Evolutionary conservation across 345 rosid genomes (phyloP).

Genomic region (Sisymbrium irio): DNA sequence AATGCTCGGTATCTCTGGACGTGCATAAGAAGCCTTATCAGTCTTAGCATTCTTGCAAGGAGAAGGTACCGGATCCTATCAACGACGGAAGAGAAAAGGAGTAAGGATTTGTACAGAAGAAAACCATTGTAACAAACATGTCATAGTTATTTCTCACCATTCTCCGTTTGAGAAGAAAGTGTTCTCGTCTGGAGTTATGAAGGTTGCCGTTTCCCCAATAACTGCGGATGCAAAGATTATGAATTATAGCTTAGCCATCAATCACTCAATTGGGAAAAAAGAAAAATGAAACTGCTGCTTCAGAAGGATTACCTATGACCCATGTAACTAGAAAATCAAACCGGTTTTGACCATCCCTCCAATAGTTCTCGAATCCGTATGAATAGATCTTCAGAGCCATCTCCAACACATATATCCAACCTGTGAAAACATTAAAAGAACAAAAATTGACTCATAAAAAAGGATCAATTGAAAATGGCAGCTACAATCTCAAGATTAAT

Average conservation of each 20-base stretch:
- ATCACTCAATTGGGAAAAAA: not conserved
- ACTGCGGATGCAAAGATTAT: slow-evolving; percentile 49
- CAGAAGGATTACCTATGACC: slow-evolving; percentile 66
- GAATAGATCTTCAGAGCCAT: slow-evolving; percentile 90
- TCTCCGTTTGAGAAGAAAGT: slow-evolving; percentile 88
- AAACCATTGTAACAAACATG: not conserved
- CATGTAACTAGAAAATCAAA: slow-evolving; percentile 89
- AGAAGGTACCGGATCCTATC: slow-evolving; percentile 98
- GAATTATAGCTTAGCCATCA: slow-evolving; percentile 15
- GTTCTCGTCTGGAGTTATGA: slow-evolving; percentile 60
- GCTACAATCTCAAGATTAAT: not conserved
- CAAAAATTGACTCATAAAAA: slow-evolving; percentile 16
- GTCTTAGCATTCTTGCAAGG: slow-evolving; percentile 86
- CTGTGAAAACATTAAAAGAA: slow-evolving; percentile 42
- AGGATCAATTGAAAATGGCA: not conserved
- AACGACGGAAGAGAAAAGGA: slow-evolving; percentile 15
- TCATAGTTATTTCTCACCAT: slow-evolving; percentile 53
- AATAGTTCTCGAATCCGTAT: slow-evolving; percentile 80
- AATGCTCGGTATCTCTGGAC: slow-evolving; percentile 78
- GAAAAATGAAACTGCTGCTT: not conserved
- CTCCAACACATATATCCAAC: slow-evolving; percentile 96
- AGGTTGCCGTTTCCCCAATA: slow-evolving; percentile 91
- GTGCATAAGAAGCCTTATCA: slow-evolving; percentile 84
- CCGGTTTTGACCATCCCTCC: slow-evolving; percentile 95
- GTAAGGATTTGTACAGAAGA: not conserved